Base-by-base conservation (phyloP, 371 early-diverging fungal genomes). In the Apophysomyces trapeziformis region DNA sequence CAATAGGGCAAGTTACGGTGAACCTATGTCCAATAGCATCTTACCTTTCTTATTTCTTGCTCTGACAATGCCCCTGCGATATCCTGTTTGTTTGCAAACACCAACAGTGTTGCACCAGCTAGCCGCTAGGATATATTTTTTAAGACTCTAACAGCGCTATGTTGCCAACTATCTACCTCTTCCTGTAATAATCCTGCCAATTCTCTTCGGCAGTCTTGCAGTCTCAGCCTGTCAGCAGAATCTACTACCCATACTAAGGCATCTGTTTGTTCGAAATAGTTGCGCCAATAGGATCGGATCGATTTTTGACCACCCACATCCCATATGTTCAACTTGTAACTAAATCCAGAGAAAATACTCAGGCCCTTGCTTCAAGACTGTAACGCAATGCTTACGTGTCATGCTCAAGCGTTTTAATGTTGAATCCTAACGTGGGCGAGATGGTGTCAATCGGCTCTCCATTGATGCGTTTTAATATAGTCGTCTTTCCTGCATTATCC, bases 401-500 rank as follows among this genome's bases (percentile, higher is more conserved):
- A 76, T 95, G 92, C 57, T 90, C 92, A n/a, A 97, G 73, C 1
- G 96, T 97, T 63, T 94, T 92, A 70, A 98, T 98, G 72, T 96
- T 95, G 72, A 98, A 97, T 0, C 99, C 98, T 21, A 99, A 85
- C 0, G 99, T 99, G 11, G 99, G 99, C n/a, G 98, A 93, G 54
- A 99, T 94, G n/a, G 90, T 89, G 69, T 88, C 88, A 61, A 95
- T 94, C 60, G 90, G 88, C 68, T 96, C 94, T 36, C 96, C 96
- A 75, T 94, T 95, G 72, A 99, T 90, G 5, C 94, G 87, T 71
- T 98, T 96, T 38, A 99, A 80, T 65, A 99, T 95, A 18, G 99
- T 99, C 0, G 99, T 99, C 70, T 99, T 99, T 70, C 99, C 99
- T 0, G 99, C 98, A 86, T 99, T 99, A 83, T 99, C 99, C 14